A percentile compares a stretch with the other conserved stretches of the same genome.
Evolutionary conservation across 106 monocot genomes (phyloP).

Genomic region (Platanthera guangdongensis): DNA sequence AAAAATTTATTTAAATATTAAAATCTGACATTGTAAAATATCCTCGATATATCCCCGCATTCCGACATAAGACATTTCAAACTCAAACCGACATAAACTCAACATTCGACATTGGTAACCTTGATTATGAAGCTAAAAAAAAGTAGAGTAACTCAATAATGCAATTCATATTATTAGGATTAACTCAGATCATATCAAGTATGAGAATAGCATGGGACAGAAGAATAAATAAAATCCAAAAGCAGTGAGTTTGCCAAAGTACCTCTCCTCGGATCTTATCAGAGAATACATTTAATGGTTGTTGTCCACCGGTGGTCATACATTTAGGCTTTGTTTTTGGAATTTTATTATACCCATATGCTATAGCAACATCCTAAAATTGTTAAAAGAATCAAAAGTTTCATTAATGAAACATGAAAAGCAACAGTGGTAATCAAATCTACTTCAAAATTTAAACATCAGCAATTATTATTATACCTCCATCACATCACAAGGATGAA

Average conservation of each 20-base stretch:
- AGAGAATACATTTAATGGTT: slow-evolving; percentile 73
- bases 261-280: slow-evolving; percentile 81
- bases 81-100: too few species aligned
- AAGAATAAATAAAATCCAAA: slow-evolving; percentile 1
- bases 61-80: too few species aligned
- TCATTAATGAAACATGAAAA: not conserved
- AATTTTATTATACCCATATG: slow-evolving; percentile 88
- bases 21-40: too few species aligned
- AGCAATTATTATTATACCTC: slow-evolving; percentile 45
- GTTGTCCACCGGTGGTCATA: slow-evolving; percentile 54
- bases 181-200: not conserved
- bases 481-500: slow-evolving; percentile 85
- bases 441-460: not conserved
- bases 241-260: slow-evolving; percentile 2
- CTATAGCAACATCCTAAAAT: slow-evolving; percentile 89
- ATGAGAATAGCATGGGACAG: not conserved
- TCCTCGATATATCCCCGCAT: too few species aligned
- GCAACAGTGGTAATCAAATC: not conserved
- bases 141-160: not conserved
- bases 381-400: slow-evolving; percentile 6
- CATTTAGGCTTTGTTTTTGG: slow-evolving; percentile 66
- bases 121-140: not conserved
- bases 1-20: too few species aligned
- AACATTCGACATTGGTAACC: too few species aligned
- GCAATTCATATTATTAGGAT: not conserved